A percentile compares a stretch with the other conserved stretches of the same genome.
Evolutionary conservation across 78 protist species (phyloP).

Genomic region (Polysphondylium violaceum): DNA sequence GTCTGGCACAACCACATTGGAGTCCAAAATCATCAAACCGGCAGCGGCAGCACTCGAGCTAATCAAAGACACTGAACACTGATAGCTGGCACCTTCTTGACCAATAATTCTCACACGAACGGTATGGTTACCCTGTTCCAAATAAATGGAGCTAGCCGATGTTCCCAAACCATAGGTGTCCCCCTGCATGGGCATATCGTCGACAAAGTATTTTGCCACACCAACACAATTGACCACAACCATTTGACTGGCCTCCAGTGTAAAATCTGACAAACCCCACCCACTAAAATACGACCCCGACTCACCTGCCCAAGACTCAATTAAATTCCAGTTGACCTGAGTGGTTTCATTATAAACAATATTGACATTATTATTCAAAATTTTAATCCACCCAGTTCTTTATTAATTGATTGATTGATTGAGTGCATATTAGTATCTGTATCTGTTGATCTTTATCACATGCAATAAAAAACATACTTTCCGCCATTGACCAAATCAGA

Average conservation of each 20-base stretch:
- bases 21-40: too few species aligned
- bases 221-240: slow-evolving; percentile 33
- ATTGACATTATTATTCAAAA: neutral
- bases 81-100: slow-evolving; percentile 12
- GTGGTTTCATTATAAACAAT: slow-evolving; percentile 21
- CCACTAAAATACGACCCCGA: slow-evolving; percentile 44
- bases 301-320: slow-evolving; percentile 55
- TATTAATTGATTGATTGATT: too few species aligned
- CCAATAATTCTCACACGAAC: slow-evolving; percentile 32
- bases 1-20: slow-evolving; percentile 36
- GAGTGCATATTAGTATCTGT: too few species aligned
- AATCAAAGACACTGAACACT: neutral
- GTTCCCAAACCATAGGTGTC: slow-evolving; percentile 32
- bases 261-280: slow-evolving; percentile 50
- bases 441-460: too few species aligned
- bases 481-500: slow-evolving; percentile 42
- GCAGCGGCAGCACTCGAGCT: too few species aligned
- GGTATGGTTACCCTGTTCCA: slow-evolving; percentile 40
- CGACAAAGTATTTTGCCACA: slow-evolving; percentile 9
- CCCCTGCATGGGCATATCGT: slow-evolving; percentile 28
- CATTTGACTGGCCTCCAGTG: neutral
- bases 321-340: slow-evolving; percentile 52
- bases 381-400: slow-evolving; percentile 45
- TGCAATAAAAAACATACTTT: neutral
- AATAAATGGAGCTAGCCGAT: neutral